These are phyloP conservation scores for Monosporozyma unispora DNA, from an alignment of 805 yeast species.

Conservation along the genomic window DNA sequence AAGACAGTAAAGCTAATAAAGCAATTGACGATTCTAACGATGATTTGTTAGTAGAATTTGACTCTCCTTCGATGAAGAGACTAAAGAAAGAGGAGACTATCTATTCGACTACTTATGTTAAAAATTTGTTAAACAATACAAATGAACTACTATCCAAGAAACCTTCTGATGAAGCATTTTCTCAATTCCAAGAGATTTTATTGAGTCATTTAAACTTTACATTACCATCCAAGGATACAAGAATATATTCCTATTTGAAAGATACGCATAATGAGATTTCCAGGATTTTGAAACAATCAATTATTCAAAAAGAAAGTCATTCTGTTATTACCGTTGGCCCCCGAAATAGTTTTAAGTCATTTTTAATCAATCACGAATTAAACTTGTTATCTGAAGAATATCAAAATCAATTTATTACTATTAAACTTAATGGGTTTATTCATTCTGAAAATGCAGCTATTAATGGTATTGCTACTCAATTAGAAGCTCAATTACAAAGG, in stretches of 20 bases:
- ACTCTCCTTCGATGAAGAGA: background rate
- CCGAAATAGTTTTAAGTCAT: constrained; percentile 65
- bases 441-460: constrained; percentile 74
- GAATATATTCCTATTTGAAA: constrained; percentile 14
- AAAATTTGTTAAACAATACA: background rate
- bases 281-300: constrained; percentile 52
- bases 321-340: constrained; percentile 79
- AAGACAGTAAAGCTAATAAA: background rate
- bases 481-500: constrained; percentile 42
- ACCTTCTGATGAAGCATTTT: constrained; percentile 2
- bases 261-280: constrained; percentile 39
- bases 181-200: constrained; percentile 14
- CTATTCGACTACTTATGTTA: background rate
- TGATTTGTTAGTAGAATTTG: background rate
- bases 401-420: constrained; percentile 46
- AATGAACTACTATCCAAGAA: background rate
- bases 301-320: constrained; percentile 64
- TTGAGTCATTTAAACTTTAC: constrained; percentile 18
- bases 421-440: constrained; percentile 58
- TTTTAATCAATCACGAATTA: constrained; percentile 51
- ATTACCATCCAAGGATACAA: constrained; percentile 15
- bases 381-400: constrained; percentile 34
- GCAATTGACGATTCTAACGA: background rate
- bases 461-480: constrained; percentile 75
- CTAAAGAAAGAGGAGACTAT: background rate